Base-by-base conservation (phyloP, 768 basidiomycete species). In the Hypholoma sublateritium region DNA sequence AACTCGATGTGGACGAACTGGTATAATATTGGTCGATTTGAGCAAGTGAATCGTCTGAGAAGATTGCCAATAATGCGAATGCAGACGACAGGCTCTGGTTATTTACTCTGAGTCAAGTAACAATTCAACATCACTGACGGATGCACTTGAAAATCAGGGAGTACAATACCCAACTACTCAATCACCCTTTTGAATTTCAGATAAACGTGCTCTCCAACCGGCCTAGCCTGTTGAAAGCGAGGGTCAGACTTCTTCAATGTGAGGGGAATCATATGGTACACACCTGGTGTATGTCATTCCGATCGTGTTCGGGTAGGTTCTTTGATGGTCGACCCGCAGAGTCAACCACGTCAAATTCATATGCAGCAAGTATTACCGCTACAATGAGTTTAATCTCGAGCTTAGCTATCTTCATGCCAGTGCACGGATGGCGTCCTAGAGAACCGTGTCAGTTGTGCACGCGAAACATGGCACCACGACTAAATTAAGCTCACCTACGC, bases 391-490 rank as follows among this genome's bases (percentile, higher is more conserved):
- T 76, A 44, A 76, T 69, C 52, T 76, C 74, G n/a, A 76, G 58
- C 62, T 74, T 74, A 2, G 75, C 75, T n/a, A 72, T 62, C 56
- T 67, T 70, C 69, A 74, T 72, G 9, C 76, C 76, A 25, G 70
- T 62, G 56, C 76, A 77, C 1, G 74, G 73, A 59, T 76, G 76
- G 9, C 75, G 72, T 36, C 75, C 75, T 74, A 36, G 46, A 12
- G 16, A 32, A 8, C 11, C 12, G 25, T 32, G 19, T 37, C 12
- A 50, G 32, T 6, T 41, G 35, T 19, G 5, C 28, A 32, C 5
- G 28, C 28, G 9, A 32, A 32, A 32, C 1, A 32, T 9, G 28
- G 28, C 28, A 32, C n/a, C 28, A 32, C 9, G 9, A 32, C 9
- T 32, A 6, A 7, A 50, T 45, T 0, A 0, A 50, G 58, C 67